Evolutionary conservation across 2,329 filamentous ascomycete species (phyloP).

Genomic region (Magnaporthiopsis incrustans): DNA sequence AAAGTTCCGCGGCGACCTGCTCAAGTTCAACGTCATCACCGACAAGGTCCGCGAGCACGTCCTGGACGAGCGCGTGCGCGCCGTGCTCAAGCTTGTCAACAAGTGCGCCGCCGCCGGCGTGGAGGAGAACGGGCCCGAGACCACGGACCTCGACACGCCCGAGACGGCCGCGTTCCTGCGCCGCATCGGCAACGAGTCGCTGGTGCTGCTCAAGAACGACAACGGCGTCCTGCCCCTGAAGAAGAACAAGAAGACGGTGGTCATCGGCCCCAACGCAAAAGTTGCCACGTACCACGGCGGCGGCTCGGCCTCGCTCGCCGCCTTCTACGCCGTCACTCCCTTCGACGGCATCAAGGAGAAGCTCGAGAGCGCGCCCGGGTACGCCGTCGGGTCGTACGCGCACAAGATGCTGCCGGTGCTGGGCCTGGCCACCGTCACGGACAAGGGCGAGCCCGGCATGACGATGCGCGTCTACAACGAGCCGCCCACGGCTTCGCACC

Average conservation of each 20-base stretch:
- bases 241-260: constrained; percentile 38
- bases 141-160: constrained; percentile 15
- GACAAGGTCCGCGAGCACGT: constrained; percentile 43
- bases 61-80: constrained; percentile 23
- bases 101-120: constrained; percentile 44
- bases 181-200: constrained; percentile 42
- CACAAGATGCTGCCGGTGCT: constrained; percentile 57
- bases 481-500: constrained; percentile 36
- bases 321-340: constrained; percentile 64
- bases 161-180: constrained; percentile 25
- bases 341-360: constrained; percentile 60
- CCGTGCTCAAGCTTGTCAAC: constrained; percentile 53
- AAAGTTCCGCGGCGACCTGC: constrained; percentile 39
- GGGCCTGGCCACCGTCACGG: constrained; percentile 38
- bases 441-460: constrained; percentile 47
- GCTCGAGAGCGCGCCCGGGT: constrained; percentile 34
- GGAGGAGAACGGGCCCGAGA: constrained; percentile 18
- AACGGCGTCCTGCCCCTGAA: constrained; percentile 53
- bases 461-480: constrained; percentile 56
- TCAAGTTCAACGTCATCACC: constrained; percentile 44
- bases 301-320: constrained; percentile 51
- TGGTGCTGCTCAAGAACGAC: constrained; percentile 69
- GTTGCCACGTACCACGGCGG: constrained; percentile 53
- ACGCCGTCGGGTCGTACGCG: constrained; percentile 54
- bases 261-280: constrained; percentile 52